Evolutionary conservation across 208 protist genomes (phyloP).

Genomic region (Strigomonas galati): DNA sequence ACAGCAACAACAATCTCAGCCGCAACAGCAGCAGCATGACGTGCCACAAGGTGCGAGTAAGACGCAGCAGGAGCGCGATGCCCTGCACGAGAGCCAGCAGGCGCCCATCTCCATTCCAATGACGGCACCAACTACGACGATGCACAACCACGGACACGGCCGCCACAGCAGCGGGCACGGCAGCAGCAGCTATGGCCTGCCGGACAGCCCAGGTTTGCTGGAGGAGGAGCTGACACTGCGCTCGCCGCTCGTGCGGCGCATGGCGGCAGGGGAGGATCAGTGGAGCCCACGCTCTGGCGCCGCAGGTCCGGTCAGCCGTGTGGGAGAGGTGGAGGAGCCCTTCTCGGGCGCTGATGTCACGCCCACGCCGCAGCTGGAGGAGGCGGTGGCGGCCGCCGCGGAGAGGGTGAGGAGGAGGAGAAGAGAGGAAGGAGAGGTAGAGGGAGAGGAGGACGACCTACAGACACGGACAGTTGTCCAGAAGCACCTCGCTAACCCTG

Average conservation of each 20-base stretch:
- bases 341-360: background rate
- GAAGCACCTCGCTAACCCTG: too few relatives aligned
- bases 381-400: too few relatives aligned
- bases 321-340: background rate
- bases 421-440: too few relatives aligned
- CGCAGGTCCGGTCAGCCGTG: background rate
- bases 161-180: background rate
- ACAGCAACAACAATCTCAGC: too few relatives aligned
- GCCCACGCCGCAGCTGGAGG: background rate
- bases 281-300: background rate
- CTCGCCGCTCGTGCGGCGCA: background rate
- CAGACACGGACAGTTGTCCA: too few relatives aligned
- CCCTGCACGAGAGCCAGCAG: background rate
- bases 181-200: background rate
- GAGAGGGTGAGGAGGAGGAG: too few relatives aligned
- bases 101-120: background rate
- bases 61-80: background rate
- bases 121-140: too few relatives aligned
- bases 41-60: too few relatives aligned
- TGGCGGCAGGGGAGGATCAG: background rate
- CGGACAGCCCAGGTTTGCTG: background rate
- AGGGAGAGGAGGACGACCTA: too few relatives aligned
- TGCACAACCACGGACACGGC: too few relatives aligned
- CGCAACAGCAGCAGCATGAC: too few relatives aligned
- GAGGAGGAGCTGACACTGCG: background rate